Evolutionary conservation across 176 grass and related monocot species (phyloP).

Genomic region (Oryza brachyantha): DNA sequence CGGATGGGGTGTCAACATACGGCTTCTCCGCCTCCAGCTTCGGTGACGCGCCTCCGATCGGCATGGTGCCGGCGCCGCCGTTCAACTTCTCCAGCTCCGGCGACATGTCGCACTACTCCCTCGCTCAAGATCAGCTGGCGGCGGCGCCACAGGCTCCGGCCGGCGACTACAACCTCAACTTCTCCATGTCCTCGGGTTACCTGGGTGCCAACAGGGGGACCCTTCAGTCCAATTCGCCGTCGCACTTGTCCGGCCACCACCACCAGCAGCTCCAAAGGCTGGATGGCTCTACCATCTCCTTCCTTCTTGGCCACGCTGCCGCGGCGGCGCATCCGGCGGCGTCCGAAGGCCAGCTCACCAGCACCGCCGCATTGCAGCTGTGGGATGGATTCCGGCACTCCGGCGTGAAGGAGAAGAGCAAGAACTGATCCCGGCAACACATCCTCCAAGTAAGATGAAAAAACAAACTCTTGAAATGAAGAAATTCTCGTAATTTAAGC

Average conservation of each 20-base stretch:
- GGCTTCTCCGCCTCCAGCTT: constrained; percentile 33
- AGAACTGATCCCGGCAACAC: constrained; percentile 40
- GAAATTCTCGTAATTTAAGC: constrained; percentile 11
- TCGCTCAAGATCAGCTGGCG: constrained; percentile 40
- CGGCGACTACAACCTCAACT: constrained; percentile 73
- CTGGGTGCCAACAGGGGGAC: constrained; percentile 85
- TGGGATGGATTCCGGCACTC: constrained; percentile 64
- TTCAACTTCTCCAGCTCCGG: constrained; percentile 38
- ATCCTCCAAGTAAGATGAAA: constrained; percentile 25
- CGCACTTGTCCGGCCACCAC: constrained; percentile 46
- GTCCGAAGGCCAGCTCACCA: constrained; percentile 35
- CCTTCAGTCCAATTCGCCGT: constrained; percentile 98
- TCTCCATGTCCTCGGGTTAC: constrained; percentile 71
- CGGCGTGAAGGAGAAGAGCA: constrained; percentile 68
- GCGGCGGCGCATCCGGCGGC: constrained; percentile 14
- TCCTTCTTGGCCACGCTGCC: constrained; percentile 45
- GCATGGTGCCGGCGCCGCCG: constrained; percentile 33
- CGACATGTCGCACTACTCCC: constrained; percentile 66
- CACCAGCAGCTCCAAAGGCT: constrained; percentile 50
- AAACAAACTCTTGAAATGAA: background rate
- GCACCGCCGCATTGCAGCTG: constrained; percentile 54
- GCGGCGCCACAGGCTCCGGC: constrained; percentile 23
- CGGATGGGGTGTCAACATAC: constrained; percentile 19
- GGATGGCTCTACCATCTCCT: constrained; percentile 51
- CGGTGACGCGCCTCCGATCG: constrained; percentile 37